Conservation (phyloP, 495 filamentous ascomycete species). For the Annulohypoxylon nitens region DNA sequence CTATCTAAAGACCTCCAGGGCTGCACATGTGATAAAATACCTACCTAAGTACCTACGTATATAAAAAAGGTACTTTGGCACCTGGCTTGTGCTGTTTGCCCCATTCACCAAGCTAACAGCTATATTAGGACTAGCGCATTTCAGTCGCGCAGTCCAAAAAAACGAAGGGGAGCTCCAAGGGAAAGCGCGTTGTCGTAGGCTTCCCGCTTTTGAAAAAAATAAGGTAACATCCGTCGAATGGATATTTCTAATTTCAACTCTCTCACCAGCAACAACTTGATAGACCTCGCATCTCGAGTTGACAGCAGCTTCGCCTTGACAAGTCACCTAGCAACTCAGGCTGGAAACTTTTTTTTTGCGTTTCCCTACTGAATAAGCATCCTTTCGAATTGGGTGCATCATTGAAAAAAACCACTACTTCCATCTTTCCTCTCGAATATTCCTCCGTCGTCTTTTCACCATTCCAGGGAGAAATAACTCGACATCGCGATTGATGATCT, state of each 20-base stretch:
- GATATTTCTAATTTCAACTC: constrained; percentile 18
- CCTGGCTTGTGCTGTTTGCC: not conserved
- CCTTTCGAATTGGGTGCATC: not conserved
- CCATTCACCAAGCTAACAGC: constrained; percentile 8
- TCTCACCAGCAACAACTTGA: not conserved
- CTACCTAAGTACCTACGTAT: not conserved
- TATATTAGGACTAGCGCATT: constrained; percentile 22
- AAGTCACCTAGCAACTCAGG: constrained; percentile 5
- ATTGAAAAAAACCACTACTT: not conserved
- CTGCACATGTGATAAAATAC: not conserved
- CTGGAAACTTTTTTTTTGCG: constrained; percentile 6
- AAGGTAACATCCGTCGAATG: constrained; percentile 11
- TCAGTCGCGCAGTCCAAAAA: constrained; percentile 35
- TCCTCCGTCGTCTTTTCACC: constrained; percentile 4
- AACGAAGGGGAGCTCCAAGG: constrained; percentile 28
- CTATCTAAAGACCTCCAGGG: no score
- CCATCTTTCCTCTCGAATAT: constrained; percentile 19
- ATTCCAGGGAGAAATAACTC: constrained; percentile 25
- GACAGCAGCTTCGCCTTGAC: not conserved
- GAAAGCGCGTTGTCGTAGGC: constrained; percentile 33
- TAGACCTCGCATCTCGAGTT: not conserved
- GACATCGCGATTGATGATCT: constrained; percentile 48
- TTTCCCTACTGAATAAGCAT: constrained; percentile 18
- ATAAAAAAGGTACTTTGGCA: no score
- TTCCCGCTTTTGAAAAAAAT: constrained; percentile 33